phyloP scores from a whole-genome alignment of 179 eudicot genomes.

The Heliamphora pulchella region DNA sequence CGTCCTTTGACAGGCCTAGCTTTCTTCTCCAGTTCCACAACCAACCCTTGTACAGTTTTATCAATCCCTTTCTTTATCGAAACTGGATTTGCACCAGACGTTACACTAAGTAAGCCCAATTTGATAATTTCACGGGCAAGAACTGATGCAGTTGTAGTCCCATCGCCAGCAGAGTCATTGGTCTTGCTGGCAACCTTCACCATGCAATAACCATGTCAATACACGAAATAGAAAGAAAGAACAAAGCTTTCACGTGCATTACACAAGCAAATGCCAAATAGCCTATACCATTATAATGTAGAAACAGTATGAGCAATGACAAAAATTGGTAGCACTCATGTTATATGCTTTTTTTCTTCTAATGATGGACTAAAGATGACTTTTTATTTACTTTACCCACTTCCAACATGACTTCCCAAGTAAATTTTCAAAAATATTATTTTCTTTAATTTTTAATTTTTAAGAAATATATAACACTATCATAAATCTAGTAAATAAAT shows the following conservation, averaged over 20 bases:
- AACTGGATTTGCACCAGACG: conserved; percentile 96
- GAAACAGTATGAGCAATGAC: no score
- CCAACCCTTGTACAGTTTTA: conserved; percentile 66
- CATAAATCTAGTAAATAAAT: no score
- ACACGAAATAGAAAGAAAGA: background rate
- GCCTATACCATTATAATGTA: no score
- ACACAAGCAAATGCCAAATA: background rate
- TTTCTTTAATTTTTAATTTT: no score
- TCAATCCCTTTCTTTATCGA: conserved; percentile 88
- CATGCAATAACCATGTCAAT: background rate
- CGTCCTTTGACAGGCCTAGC: conserved; percentile 92
- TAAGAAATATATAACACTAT: no score
- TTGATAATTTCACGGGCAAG: conserved; percentile 89
- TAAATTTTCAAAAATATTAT: no score
- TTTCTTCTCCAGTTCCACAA: conserved; percentile 74
- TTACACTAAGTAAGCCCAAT: conserved; percentile 76
- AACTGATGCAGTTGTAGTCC: conserved; percentile 91
- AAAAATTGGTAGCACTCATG: no score
- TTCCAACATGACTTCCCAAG: no score
- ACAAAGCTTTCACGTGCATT: background rate
- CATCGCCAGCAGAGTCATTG: conserved; percentile 98
- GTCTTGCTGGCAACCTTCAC: conserved; percentile 91
- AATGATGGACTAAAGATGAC: no score
- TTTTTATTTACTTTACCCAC: no score
- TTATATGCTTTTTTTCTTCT: no score